A percentile compares a stretch with the other conserved stretches of the same genome.
Conservation (phyloP, 2,329 filamentous ascomycete species). For the Calonectria leucothoes region DNA sequence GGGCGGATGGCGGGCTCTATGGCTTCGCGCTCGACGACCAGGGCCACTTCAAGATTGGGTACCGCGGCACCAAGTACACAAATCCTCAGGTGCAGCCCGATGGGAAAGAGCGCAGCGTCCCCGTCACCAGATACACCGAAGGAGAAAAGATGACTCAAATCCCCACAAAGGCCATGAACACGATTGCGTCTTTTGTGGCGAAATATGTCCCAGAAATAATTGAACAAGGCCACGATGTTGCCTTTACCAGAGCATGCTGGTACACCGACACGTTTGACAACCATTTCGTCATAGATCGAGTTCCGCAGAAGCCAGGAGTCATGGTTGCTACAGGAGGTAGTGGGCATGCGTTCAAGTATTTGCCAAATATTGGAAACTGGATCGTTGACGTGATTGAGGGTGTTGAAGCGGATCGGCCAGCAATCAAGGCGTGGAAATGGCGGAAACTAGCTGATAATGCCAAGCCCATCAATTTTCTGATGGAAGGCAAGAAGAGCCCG, state of each 20-base stretch:
- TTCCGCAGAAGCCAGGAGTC: slow-evolving; percentile 66
- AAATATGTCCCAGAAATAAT: slow-evolving; percentile 57
- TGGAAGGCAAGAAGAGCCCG: slow-evolving; percentile 8
- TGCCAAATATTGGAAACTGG: slow-evolving; percentile 67
- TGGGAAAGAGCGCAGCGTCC: slow-evolving; percentile 52
- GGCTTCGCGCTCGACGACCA: slow-evolving; percentile 58
- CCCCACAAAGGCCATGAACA: slow-evolving; percentile 42
- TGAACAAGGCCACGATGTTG: slow-evolving; percentile 48
- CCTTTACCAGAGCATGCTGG: slow-evolving; percentile 47
- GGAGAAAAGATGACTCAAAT: slow-evolving; percentile 37
- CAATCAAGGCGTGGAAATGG: slow-evolving; percentile 21
- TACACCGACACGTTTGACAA: slow-evolving; percentile 49
- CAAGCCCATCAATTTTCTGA: slow-evolving; percentile 5
- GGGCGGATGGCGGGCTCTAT: slow-evolving; percentile 54
- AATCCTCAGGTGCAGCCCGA: slow-evolving; percentile 53
- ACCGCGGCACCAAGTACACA: slow-evolving; percentile 62
- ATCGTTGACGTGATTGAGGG: slow-evolving; percentile 56
- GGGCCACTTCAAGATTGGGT: slow-evolving; percentile 62
- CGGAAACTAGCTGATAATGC: neutral
- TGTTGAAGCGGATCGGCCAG: neutral
- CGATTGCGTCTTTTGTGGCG: slow-evolving; percentile 48
- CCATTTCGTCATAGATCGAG: slow-evolving; percentile 46
- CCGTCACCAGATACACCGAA: slow-evolving; percentile 51
- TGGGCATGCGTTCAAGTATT: slow-evolving; percentile 72
- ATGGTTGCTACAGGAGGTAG: slow-evolving; percentile 71